Evolutionary conservation across 1,139 yeast species (phyloP).

Genomic region (Zygoascus sp.): DNA sequence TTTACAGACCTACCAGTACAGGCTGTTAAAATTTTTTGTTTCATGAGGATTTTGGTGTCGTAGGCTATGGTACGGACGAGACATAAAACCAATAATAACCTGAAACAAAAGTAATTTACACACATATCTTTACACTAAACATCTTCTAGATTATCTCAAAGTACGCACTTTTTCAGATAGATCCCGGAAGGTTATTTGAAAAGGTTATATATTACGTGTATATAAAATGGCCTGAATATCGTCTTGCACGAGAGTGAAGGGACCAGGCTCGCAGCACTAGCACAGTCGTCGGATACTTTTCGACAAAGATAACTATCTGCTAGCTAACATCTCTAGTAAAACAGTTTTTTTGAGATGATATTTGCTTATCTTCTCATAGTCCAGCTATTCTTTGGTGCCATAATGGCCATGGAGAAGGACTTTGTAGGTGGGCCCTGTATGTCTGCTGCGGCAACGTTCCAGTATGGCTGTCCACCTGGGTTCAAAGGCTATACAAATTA

Average conservation of each 20-base stretch:
- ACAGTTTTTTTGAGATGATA: neutral
- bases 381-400: neutral
- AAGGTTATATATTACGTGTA: too few species aligned
- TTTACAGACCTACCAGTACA: too few species aligned
- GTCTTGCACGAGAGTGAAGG: too few species aligned
- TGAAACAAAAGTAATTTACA: neutral
- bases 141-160: neutral
- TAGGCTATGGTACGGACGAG: neutral
- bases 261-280: too few species aligned
- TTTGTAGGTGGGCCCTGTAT: slow-evolving; percentile 14
- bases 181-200: neutral
- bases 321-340: too few species aligned
- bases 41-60: neutral
- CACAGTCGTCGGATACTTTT: too few species aligned
- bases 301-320: too few species aligned
- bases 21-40: neutral
- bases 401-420: neutral
- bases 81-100: slow-evolving; percentile 1
- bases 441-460: slow-evolving; percentile 14
- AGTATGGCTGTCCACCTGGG: slow-evolving; percentile 17
- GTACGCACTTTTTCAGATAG: neutral
- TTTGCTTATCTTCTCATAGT: neutral
- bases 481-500: slow-evolving; percentile 11
- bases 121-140: neutral
- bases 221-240: too few species aligned